Conservation (phyloP, 1,284 basidiomycete genomes). For the Fomitopsis schrenkii region DNA sequence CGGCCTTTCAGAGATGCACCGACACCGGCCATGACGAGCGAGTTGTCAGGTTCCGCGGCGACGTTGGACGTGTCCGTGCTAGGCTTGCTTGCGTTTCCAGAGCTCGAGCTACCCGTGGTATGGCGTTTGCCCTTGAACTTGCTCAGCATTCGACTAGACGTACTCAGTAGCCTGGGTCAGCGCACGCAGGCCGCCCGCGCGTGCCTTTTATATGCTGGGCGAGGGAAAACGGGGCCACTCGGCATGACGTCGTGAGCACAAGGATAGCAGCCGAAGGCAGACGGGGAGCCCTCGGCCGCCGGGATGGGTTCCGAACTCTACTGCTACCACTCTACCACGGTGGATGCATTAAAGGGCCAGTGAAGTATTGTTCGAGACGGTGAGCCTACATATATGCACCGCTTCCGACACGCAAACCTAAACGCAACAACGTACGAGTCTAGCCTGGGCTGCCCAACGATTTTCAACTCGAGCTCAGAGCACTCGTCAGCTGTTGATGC, state of each 20-base stretch:
- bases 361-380: neutral
- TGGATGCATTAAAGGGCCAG: neutral
- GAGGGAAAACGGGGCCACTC: neutral
- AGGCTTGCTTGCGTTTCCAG: neutral
- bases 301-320: neutral
- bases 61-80: neutral
- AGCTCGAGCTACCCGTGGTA: neutral
- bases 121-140: neutral
- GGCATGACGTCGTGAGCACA: neutral
- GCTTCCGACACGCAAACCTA: too few relatives aligned
- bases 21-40: slow-evolving; percentile 5
- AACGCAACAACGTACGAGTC: too few relatives aligned
- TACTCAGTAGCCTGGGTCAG: neutral
- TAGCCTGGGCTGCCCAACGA: too few relatives aligned
- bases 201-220: neutral
- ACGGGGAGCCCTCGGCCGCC: neutral
- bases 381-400: neutral
- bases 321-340: neutral
- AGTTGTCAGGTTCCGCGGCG: neutral
- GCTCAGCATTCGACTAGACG: neutral
- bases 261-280: neutral
- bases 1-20: slow-evolving; percentile 13
- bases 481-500: too few relatives aligned
- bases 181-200: neutral
- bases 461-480: too few relatives aligned